phyloP scores from a whole-genome alignment of 2,329 filamentous ascomycete species.

The Penicillium brasilianum region DNA sequence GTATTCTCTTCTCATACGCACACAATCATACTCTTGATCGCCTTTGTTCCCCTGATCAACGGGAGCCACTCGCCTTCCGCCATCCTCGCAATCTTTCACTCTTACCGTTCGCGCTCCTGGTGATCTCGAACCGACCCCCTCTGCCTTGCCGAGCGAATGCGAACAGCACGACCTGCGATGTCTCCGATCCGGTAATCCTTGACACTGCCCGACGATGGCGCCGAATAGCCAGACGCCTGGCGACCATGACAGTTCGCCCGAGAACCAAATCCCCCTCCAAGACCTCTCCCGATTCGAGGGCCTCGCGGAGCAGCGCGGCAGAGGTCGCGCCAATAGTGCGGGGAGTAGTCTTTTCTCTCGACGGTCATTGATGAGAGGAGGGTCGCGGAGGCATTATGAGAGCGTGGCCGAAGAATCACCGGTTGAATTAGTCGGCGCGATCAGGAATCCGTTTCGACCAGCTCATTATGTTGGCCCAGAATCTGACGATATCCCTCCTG shows the following conservation, averaged over 20 bases:
- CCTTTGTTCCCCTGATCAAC: background rate
- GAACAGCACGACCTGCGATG: slow-evolving; percentile 41
- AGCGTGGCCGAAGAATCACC: slow-evolving; percentile 60
- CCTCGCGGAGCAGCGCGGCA: slow-evolving; percentile 36
- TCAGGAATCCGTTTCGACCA: slow-evolving; percentile 29
- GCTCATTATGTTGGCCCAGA: slow-evolving; percentile 24
- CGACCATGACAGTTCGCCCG: slow-evolving; percentile 31
- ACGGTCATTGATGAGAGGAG: slow-evolving; percentile 47
- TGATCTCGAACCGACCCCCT: background rate
- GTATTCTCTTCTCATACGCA: background rate
- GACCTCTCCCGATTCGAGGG: slow-evolving; percentile 57
- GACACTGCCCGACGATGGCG: slow-evolving; percentile 47
- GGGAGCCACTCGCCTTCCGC: background rate
- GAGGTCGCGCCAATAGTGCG: slow-evolving; percentile 36
- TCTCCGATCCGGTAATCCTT: slow-evolving; percentile 43
- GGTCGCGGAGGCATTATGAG: slow-evolving; percentile 55
- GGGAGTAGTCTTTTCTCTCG: slow-evolving; percentile 53
- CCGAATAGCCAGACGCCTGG: slow-evolving; percentile 42
- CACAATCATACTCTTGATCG: background rate
- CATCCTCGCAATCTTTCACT: background rate
- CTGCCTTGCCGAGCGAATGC: slow-evolving; percentile 4
- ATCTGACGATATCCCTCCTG: slow-evolving; percentile 37
- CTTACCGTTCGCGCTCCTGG: background rate
- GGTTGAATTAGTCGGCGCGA: slow-evolving; percentile 32
- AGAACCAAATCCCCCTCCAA: slow-evolving; percentile 69